Base-by-base conservation (phyloP, 176 grass and related monocot genomes). In the Aegilops bicornis region DNA sequence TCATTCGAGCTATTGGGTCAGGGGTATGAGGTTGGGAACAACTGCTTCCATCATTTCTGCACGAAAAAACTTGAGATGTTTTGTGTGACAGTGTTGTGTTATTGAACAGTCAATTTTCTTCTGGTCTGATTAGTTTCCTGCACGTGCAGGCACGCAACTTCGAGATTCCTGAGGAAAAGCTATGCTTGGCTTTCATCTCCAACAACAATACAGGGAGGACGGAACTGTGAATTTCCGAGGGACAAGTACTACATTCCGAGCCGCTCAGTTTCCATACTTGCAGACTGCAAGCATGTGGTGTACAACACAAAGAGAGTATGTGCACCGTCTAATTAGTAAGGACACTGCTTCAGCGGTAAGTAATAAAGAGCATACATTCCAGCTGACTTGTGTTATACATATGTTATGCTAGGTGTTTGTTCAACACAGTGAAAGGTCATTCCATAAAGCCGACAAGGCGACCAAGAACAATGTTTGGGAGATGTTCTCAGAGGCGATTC, bases 291-390 rank as follows among this genome's bases (percentile, higher is more conserved):
- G 82, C 87, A 89, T 52, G 93, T 95, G 24, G 86, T 89, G 45
- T 98, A 87, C 86, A 98, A 95, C 78, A 94, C 93, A 22, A 92
- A 98, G 81, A 98, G 88, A 85, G 95, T 95, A 72, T 39, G 87
- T 79, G 67, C 31, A 48, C 43, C 37, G 7, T 14, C 11, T 80
- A 66, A 69, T 36, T 30, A 79, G 69, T 74, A 80, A 29, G 8
- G 37, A 61, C 52, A 37, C 64, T 25, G 4, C 15, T 69, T 82
- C 30, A 61, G 25, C 63, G 64, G 43, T 58, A 32, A 79, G 43
- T 58, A 19, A 79, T 54, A 77, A 70, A 78, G 23, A 73, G 23
- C 45, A 69, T 54, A 40, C 52, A 6, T 31, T 60, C 35, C 29
- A 30, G 29, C 42, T 74, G 33, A 78, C 76, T 43, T 58, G 6